Percentiles rank a stretch among this genome's conserved stretches.
Evolutionary conservation across 2,329 filamentous ascomycete genomes (phyloP).

Genomic region (Calonectria ilicicola): DNA sequence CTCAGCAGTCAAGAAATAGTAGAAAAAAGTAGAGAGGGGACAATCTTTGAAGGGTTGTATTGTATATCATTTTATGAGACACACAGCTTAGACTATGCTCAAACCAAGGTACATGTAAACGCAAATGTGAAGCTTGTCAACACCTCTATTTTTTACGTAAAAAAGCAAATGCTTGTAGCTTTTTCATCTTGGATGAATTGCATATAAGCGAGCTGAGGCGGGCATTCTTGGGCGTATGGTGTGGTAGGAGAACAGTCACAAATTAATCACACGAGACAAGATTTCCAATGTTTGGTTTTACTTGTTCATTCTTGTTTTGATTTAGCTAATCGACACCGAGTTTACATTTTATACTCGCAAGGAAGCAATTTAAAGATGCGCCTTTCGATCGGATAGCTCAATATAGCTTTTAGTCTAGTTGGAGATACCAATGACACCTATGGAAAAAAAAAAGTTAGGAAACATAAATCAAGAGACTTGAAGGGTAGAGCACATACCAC

Average conservation of each 20-base stretch:
- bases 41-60: no score
- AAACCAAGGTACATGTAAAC: neutral
- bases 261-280: neutral
- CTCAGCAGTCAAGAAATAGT: no score
- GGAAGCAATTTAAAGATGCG: neutral
- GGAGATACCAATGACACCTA: constrained; percentile 91
- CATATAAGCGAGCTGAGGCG: neutral
- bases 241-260: neutral
- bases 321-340: constrained; percentile 31
- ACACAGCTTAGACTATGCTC: neutral
- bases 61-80: no score
- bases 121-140: neutral
- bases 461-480: neutral
- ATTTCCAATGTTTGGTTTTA: neutral
- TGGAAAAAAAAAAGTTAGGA: constrained; percentile 26
- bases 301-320: constrained; percentile 25
- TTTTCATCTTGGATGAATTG: neutral
- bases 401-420: constrained; percentile 61
- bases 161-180: no score
- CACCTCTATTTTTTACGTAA: no score
- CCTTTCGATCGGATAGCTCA: constrained; percentile 15
- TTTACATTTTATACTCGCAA: constrained; percentile 10
- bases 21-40: no score
- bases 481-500: constrained; percentile 71
- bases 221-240: neutral